A percentile compares a stretch with the other conserved stretches of the same genome.
These are phyloP conservation scores for Leccinum imitatum DNA, from an alignment of 768 basidiomycete genomes.

Conservation along the genomic window DNA sequence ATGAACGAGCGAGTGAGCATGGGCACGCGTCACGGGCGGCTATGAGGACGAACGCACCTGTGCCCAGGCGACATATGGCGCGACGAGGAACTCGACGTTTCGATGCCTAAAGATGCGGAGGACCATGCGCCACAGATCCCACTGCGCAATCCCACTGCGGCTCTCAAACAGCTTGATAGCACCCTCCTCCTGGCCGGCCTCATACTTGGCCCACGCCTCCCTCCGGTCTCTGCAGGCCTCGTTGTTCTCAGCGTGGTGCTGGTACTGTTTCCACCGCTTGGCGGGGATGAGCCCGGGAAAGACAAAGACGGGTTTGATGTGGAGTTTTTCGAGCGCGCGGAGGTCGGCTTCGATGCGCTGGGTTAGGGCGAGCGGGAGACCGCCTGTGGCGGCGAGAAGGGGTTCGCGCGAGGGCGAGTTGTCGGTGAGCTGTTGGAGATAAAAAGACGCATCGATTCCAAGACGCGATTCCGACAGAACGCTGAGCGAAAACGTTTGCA, in stretches of 20 bases:
- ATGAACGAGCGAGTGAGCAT: conserved; percentile 13
- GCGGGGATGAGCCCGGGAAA: conserved; percentile 87
- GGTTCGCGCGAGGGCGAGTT: conserved; percentile 81
- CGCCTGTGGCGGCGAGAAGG: conserved; percentile 91
- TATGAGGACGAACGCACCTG: conserved; percentile 66
- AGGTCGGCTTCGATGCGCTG: conserved; percentile 90
- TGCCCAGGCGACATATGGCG: conserved; percentile 93
- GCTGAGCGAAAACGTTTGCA: conserved; percentile 77
- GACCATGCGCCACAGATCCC: conserved; percentile 95
- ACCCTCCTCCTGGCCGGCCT: conserved; percentile 85
- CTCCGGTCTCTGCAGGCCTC: conserved; percentile 75
- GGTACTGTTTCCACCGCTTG: conserved; percentile 59
- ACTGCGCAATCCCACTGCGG: conserved; percentile 67
- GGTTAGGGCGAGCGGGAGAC: conserved; percentile 85
- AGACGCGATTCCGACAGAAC: conserved; percentile 88
- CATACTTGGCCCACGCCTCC: conserved; percentile 93
- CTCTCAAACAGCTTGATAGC: conserved; percentile 84
- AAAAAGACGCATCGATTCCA: conserved; percentile 94
- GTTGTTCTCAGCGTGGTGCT: conserved; percentile 52
- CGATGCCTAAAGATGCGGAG: conserved; percentile 91
- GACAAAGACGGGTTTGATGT: conserved; percentile 98
- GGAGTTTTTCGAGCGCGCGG: conserved; percentile 82
- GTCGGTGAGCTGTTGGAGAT: conserved; percentile 77
- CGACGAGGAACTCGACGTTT: conserved; percentile 93
- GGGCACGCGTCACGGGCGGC: too few relatives aligned